Percentiles rank a stretch among this genome's conserved stretches.
Conservation (phyloP, 495 filamentous ascomycete genomes). For the Penicillium parvum region DNA sequence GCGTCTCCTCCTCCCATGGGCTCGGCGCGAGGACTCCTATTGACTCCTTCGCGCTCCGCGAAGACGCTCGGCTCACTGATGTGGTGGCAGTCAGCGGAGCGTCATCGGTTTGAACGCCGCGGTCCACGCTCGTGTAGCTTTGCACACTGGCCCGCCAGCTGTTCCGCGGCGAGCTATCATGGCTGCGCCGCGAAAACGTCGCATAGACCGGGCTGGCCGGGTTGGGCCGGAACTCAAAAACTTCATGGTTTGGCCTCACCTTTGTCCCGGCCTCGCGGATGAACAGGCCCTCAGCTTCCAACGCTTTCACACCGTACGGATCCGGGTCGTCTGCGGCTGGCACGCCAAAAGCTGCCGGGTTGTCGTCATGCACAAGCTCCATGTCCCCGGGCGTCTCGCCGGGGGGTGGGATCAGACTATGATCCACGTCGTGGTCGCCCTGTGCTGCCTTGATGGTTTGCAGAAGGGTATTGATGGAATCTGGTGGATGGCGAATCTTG, state of each 20-base stretch:
- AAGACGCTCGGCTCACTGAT: slow-evolving; percentile 42
- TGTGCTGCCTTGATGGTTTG: slow-evolving; percentile 83
- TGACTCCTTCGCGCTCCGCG: slow-evolving; percentile 40
- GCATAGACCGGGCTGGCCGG: slow-evolving; percentile 72
- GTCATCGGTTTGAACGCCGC: slow-evolving; percentile 58
- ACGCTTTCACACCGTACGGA: slow-evolving; percentile 79
- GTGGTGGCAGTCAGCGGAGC: slow-evolving; percentile 41
- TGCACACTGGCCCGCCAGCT: slow-evolving; percentile 67
- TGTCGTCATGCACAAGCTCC: slow-evolving; percentile 44
- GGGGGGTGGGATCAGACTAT: slow-evolving; percentile 41
- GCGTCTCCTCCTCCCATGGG: slow-evolving; percentile 23
- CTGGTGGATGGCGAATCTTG: slow-evolving; percentile 65
- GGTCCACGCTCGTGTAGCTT: slow-evolving; percentile 60
- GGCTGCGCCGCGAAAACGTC: slow-evolving; percentile 63
- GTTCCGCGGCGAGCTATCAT: slow-evolving; percentile 52
- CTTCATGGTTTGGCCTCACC: slow-evolving; percentile 60
- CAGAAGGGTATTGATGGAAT: slow-evolving; percentile 59
- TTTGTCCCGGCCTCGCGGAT: slow-evolving; percentile 80
- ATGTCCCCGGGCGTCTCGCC: slow-evolving; percentile 74
- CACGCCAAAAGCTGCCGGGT: slow-evolving; percentile 62
- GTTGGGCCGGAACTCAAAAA: slow-evolving; percentile 75
- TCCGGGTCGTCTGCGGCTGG: slow-evolving; percentile 73
- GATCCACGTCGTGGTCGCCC: slow-evolving; percentile 70
- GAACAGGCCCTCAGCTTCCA: slow-evolving; percentile 79
- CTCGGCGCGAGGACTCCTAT: slow-evolving; percentile 32